Conservation (phyloP, 1,139 yeast species). For the Sugiyamaella neomexicana region DNA sequence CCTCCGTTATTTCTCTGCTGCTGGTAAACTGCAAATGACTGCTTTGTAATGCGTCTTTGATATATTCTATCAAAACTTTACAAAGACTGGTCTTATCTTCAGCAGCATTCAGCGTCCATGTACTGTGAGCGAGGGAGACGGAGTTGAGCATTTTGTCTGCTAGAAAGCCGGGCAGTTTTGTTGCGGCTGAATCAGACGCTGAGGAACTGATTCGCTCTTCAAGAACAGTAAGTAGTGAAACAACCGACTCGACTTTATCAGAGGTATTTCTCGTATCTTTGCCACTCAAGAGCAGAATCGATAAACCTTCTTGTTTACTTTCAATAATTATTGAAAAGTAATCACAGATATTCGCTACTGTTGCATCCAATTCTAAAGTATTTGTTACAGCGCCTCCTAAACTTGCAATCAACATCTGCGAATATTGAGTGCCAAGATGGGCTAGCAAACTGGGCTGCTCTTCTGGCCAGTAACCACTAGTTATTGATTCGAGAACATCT, state of each 20-base stretch:
- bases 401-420: slow-evolving; percentile 59
- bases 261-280: slow-evolving; percentile 49
- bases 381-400: slow-evolving; percentile 62
- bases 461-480: slow-evolving; percentile 59
- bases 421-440: slow-evolving; percentile 65
- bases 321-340: slow-evolving; percentile 76
- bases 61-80: slow-evolving; percentile 15
- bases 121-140: slow-evolving; percentile 39
- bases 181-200: slow-evolving; percentile 40
- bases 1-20: background rate
- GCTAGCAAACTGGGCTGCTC: slow-evolving; percentile 78
- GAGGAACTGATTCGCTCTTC: slow-evolving; percentile 54
- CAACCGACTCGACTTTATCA: slow-evolving; percentile 29
- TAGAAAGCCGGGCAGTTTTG: slow-evolving; percentile 21
- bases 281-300: slow-evolving; percentile 76
- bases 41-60: slow-evolving; percentile 1
- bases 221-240: slow-evolving; percentile 55
- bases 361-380: slow-evolving; percentile 55
- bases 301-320: slow-evolving; percentile 76
- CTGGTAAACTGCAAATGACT: background rate
- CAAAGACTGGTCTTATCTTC: slow-evolving; percentile 11
- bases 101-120: slow-evolving; percentile 33
- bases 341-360: slow-evolving; percentile 61
- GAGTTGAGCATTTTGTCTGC: slow-evolving; percentile 34
- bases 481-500: slow-evolving; percentile 59